phyloP scores from a whole-genome alignment of 202 grass and related monocot species.

The Saccharum hybrid region DNA sequence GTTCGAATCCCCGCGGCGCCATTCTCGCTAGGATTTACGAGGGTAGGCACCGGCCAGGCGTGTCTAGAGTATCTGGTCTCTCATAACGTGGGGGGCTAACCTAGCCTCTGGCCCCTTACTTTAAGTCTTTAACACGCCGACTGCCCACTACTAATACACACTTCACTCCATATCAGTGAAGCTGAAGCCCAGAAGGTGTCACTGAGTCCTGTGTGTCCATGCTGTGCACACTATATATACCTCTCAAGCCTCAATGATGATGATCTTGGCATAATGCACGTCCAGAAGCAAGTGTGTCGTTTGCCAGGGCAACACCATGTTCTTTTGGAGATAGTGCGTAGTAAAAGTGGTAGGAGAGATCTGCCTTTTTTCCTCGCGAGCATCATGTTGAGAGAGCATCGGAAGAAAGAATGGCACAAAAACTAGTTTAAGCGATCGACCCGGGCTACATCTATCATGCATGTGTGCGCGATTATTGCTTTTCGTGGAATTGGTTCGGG shows the following conservation, averaged over 20 bases:
- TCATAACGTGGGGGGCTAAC: too few species aligned
- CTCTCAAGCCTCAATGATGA: background rate
- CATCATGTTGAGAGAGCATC: constrained; percentile 33
- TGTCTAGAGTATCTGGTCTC: too few species aligned
- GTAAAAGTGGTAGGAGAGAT: constrained; percentile 23
- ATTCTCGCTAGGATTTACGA: too few species aligned
- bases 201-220: background rate
- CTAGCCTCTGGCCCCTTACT: too few species aligned
- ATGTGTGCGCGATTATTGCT: background rate
- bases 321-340: constrained; percentile 19
- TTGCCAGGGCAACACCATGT: background rate
- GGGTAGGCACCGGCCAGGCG: too few species aligned
- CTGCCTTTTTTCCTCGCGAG: constrained; percentile 34
- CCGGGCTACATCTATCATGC: background rate
- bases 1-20: too few species aligned
- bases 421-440: constrained; percentile 9
- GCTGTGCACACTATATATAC: background rate
- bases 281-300: constrained; percentile 3
- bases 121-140: background rate
- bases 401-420: constrained; percentile 20
- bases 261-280: constrained; percentile 25
- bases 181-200: background rate
- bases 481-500: constrained; percentile 2
- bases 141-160: background rate
- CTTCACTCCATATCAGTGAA: background rate